Evolutionary conservation across 208 protist species (phyloP).

Genomic region (Wallacemonas rigidus): DNA sequence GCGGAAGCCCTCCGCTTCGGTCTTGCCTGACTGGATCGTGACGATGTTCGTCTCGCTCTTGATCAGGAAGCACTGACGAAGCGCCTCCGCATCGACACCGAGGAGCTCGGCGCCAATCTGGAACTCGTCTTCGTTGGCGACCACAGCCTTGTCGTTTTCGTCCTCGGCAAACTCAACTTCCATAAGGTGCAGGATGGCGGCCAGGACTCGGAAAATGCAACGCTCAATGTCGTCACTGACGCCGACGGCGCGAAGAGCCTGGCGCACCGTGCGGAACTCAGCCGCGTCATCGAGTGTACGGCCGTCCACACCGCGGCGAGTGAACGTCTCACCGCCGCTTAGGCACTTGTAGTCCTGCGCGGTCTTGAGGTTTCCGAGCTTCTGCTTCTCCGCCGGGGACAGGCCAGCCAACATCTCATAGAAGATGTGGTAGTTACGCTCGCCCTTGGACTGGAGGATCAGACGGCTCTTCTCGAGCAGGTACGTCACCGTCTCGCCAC

Average conservation of each 20-base stretch:
- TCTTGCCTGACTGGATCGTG: conserved; percentile 71
- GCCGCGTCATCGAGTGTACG: conserved; percentile 87
- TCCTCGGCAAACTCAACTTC: conserved; percentile 86
- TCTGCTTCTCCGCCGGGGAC: conserved; percentile 60
- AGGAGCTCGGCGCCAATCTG: conserved; percentile 61
- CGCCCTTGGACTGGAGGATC: conserved; percentile 84
- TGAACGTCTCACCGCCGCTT: conserved; percentile 80
- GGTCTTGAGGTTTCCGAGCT: conserved; percentile 70
- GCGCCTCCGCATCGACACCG: conserved; percentile 49
- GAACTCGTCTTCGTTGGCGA: conserved; percentile 48
- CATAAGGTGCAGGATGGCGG: conserved; percentile 92
- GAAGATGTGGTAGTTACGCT: conserved; percentile 97
- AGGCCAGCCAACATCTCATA: conserved; percentile 94
- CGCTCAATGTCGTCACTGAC: conserved; percentile 51
- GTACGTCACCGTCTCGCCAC: conserved; percentile 88
- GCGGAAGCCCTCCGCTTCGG: conserved; percentile 78
- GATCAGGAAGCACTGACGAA: conserved; percentile 80
- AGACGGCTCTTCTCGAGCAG: conserved; percentile 95
- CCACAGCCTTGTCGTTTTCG: conserved; percentile 78
- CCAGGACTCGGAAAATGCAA: conserved; percentile 89
- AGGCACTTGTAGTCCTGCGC: conserved; percentile 88
- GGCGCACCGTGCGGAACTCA: conserved; percentile 76
- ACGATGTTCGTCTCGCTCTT: conserved; percentile 75
- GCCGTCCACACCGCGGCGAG: conserved; percentile 80
- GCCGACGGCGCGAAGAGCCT: conserved; percentile 76